phyloP scores from a whole-genome alignment of 768 basidiomycete species.

The Tubosaeta sp. region DNA sequence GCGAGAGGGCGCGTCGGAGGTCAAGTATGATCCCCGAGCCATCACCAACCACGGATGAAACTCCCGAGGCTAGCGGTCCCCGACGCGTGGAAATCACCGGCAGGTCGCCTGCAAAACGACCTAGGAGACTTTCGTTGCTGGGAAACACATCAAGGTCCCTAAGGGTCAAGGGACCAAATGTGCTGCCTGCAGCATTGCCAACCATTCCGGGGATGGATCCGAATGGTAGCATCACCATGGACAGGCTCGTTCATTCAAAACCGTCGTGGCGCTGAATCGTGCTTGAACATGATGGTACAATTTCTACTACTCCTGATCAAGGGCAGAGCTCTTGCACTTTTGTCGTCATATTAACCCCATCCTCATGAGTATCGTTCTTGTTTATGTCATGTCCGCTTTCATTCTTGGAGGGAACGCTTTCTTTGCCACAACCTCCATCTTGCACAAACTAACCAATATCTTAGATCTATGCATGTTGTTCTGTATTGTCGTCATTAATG shows the following conservation, averaged over 20 bases:
- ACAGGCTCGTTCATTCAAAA: slow-evolving; percentile 37
- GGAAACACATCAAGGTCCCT: slow-evolving; percentile 34
- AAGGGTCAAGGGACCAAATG: slow-evolving; percentile 30
- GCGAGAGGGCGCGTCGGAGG: slow-evolving; percentile 67
- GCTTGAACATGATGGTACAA: background rate
- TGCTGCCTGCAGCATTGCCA: slow-evolving; percentile 25
- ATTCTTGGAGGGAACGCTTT: slow-evolving; percentile 2
- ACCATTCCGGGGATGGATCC: slow-evolving; percentile 37
- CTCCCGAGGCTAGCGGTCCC: slow-evolving; percentile 28
- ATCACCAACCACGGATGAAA: slow-evolving; percentile 42
- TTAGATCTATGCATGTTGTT: slow-evolving; percentile 25
- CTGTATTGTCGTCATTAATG: slow-evolving; percentile 18
- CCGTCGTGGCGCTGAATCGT: slow-evolving; percentile 56
- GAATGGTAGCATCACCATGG: slow-evolving; percentile 40
- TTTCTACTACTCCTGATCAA: slow-evolving; percentile 7
- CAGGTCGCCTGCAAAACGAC: slow-evolving; percentile 56
- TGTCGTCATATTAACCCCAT: slow-evolving; percentile 1
- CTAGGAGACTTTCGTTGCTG: slow-evolving; percentile 56
- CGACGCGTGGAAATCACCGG: slow-evolving; percentile 40
- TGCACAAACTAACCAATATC: slow-evolving; percentile 22
- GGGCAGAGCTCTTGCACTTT: slow-evolving; percentile 10
- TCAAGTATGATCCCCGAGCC: slow-evolving; percentile 80
- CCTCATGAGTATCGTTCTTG: slow-evolving; percentile 10
- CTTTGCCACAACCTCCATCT: background rate
- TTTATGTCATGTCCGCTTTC: slow-evolving; percentile 17